Evolutionary conservation across 1,284 basidiomycete species (phyloP), one percentile per base, ranked within the genome.

Genomic region (Moesziomyces globuligerus): DNA sequence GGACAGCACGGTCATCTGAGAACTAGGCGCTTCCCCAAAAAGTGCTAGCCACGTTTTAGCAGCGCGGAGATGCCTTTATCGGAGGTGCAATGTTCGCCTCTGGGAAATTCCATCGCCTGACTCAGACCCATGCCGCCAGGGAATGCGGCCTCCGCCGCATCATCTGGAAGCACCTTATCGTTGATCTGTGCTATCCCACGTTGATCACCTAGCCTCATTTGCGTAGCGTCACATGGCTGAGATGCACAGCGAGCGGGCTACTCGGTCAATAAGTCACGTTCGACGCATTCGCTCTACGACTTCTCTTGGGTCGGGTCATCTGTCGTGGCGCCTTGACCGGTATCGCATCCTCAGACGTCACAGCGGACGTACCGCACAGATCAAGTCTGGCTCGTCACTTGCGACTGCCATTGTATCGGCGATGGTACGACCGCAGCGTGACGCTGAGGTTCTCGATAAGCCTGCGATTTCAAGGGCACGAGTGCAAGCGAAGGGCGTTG

Each of bases 91-190:
- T 6, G 38, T 28, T 28, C 10, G 29, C 8, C 10, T 9, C 15
- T 34, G 15, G 32, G 32, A 48, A 49, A 56, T 56, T 56, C 54
- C 54, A 39, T 36, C 40, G 39, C 26, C 36, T 56, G 54, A 56
- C 47, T 49, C 54, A 48, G 47, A 38, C 18, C 47, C 37, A 21
- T 21, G 37, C 18, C 24, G 24, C 28, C 18, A 28, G 42, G 50
- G 32, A 53, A 41, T 45, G 43, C 43, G 17, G 37, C 13, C 13
- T 29, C 28, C n/a, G n/a, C n/a, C n/a, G n/a, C n/a, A n/a, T n/a
- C n/a, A n/a, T n/a, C n/a, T n/a, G n/a, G n/a, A n/a, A n/a, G 28
- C 32, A 17, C 32, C 32, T 34, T 34, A 34, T 34, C 32, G 15
- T 17, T 34, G 32, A 34, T 15, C 32, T 34, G 15, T 15, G 15